Conservation (phyloP, 2,329 filamentous ascomycete genomes). For the Fusarium multiceps region DNA sequence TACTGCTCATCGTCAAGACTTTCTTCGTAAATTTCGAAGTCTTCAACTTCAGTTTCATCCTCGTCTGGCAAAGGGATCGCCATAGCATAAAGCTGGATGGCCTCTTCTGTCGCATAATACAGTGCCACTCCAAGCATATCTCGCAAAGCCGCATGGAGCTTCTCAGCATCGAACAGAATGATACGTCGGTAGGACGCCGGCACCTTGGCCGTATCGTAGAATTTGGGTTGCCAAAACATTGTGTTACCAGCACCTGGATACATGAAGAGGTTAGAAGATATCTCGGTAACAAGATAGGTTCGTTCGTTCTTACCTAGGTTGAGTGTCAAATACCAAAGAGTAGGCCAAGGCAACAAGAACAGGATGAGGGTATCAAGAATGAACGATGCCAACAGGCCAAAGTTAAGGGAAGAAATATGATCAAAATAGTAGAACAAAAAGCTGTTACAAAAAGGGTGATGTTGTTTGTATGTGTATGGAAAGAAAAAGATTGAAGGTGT, state of each 20-base stretch:
- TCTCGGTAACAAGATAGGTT: not conserved
- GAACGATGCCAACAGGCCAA: not conserved
- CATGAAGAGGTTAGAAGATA: not conserved
- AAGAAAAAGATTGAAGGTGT: not conserved
- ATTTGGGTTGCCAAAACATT: not conserved
- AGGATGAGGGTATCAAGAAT: not conserved
- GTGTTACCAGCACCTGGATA: not conserved
- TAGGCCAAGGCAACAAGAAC: not conserved
- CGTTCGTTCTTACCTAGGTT: not conserved
- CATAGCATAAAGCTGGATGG: not conserved
- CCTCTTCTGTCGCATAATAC: not conserved
- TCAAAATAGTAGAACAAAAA: slow-evolving; percentile 15
- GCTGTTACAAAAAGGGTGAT: not conserved
- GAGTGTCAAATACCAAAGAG: not conserved
- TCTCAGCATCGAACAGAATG: accelerated
- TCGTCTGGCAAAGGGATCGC: not conserved
- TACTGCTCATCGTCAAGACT: not conserved
- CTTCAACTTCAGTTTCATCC: not conserved
- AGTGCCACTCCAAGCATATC: not conserved
- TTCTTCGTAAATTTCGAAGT: not conserved
- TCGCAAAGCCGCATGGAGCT: not conserved
- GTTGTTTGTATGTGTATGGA: not conserved
- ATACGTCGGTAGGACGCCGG: not conserved
- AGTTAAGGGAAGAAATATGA: not conserved
- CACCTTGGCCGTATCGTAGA: slow-evolving; percentile 20